phyloP scores from a whole-genome alignment of 371 early-diverging fungal species.

The Apophysomyces elegans region DNA sequence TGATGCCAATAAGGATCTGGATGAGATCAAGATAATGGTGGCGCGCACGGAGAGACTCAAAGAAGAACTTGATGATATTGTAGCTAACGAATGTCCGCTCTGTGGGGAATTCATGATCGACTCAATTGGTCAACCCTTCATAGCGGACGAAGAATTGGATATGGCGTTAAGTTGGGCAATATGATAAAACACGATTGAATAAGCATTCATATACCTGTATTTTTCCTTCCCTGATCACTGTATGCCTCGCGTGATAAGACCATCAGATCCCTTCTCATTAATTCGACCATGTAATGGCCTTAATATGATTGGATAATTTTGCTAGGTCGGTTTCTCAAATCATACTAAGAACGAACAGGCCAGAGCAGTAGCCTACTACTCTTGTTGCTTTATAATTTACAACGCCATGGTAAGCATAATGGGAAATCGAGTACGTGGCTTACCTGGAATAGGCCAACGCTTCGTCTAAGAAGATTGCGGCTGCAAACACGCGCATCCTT shows the following conservation, averaged over 20 bases:
- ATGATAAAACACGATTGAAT: background rate
- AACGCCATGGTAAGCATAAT: background rate
- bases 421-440: no score
- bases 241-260: no score
- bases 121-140: constrained; percentile 74
- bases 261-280: no score
- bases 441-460: constrained; percentile 67
- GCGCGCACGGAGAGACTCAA: constrained; percentile 33
- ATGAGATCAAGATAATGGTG: constrained; percentile 25
- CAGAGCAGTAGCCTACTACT: no score
- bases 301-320: no score
- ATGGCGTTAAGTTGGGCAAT: background rate
- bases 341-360: no score
- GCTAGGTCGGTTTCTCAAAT: no score
- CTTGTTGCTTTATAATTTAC: no score
- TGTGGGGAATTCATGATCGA: constrained; percentile 92
- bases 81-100: constrained; percentile 83
- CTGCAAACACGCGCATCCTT: constrained; percentile 66
- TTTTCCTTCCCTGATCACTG: no score
- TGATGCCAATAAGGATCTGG: constrained; percentile 3
- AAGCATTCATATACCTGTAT: no score
- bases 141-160: constrained; percentile 59
- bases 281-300: no score
- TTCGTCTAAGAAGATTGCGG: constrained; percentile 76
- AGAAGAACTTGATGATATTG: constrained; percentile 77